These are phyloP conservation scores for Melastoma candidum DNA, from an alignment of 441 rosid species.

Conservation along the genomic window DNA sequence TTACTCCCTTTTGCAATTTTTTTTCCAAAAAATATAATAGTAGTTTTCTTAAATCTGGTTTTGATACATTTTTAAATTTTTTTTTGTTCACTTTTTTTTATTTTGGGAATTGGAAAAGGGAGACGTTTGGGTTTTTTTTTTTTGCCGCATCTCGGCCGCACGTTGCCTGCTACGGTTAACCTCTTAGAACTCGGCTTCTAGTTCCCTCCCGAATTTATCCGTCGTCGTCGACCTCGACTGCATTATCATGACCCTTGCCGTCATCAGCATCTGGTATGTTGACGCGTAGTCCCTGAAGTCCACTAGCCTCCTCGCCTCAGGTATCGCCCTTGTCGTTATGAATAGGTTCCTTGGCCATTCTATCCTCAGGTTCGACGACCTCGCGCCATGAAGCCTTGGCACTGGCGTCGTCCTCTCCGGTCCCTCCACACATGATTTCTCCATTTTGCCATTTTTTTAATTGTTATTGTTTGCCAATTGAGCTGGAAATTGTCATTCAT, in stretches of 20 bases:
- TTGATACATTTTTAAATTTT: too few species aligned
- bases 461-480: too few species aligned
- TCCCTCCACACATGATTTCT: constrained; percentile 36
- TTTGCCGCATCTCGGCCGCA: constrained; percentile 24
- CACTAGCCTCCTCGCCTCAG: constrained; percentile 42
- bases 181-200: too few species aligned
- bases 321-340: constrained; percentile 42
- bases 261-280: constrained; percentile 40
- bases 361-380: constrained; percentile 30
- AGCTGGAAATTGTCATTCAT: too few species aligned
- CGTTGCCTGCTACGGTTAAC: too few species aligned
- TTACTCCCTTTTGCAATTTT: too few species aligned
- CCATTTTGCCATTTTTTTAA: too few species aligned
- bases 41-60: too few species aligned
- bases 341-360: constrained; percentile 39
- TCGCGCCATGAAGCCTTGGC: constrained; percentile 25
- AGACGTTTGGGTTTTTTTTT: constrained; percentile 29
- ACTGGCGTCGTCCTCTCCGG: constrained; percentile 34
- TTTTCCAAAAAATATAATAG: too few species aligned
- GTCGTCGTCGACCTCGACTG: constrained; percentile 23
- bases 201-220: too few species aligned
- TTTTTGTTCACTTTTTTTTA: too few species aligned
- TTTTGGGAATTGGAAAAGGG: too few species aligned
- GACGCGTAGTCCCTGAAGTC: constrained; percentile 16
- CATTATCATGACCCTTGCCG: constrained; percentile 41